Evolutionary conservation across 2,329 filamentous ascomycete species (phyloP).

Genomic region (Fusarium kyushuense): DNA sequence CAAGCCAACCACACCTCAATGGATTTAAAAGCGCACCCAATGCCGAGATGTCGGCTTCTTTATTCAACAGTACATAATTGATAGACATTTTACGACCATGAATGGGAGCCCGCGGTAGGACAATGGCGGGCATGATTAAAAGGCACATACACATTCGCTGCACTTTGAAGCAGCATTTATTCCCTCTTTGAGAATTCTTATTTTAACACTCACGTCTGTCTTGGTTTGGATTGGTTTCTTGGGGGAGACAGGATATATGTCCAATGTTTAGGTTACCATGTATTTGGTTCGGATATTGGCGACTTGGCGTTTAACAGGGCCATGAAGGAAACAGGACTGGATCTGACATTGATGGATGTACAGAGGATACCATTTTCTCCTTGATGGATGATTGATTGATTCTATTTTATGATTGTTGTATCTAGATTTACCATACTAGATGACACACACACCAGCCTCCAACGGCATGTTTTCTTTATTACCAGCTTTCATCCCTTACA

Average conservation of each 20-base stretch:
- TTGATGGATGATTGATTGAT: slow-evolving; percentile 36
- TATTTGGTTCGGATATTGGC: slow-evolving; percentile 12
- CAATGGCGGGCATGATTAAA: slow-evolving; percentile 32
- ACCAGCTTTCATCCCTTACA: not conserved
- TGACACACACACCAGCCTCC: slow-evolving; percentile 37
- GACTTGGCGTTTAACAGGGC: slow-evolving; percentile 45
- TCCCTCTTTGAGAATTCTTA: slow-evolving; percentile 31
- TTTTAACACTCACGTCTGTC: slow-evolving; percentile 36
- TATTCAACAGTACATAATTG: slow-evolving; percentile 53
- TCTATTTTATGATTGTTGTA: slow-evolving; percentile 46
- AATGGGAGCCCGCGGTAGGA: slow-evolving; percentile 32
- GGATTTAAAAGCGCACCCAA: slow-evolving; percentile 59
- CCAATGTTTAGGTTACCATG: slow-evolving; percentile 26
- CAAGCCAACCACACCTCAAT: slow-evolving; percentile 55
- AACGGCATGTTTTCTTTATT: slow-evolving; percentile 43
- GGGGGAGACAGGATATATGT: slow-evolving; percentile 26
- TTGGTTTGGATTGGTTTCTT: slow-evolving; percentile 19
- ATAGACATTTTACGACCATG: slow-evolving; percentile 46
- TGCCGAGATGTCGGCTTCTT: slow-evolving; percentile 32
- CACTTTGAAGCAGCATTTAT: slow-evolving; percentile 29
- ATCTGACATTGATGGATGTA: slow-evolving; percentile 25
- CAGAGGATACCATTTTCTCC: slow-evolving; percentile 39
- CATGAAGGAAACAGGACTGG: slow-evolving; percentile 31
- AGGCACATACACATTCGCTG: slow-evolving; percentile 29
- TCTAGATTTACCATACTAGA: slow-evolving; percentile 45